These are phyloP conservation scores for Skeletonema grethae DNA, from an alignment of 108 stramenopile species.

Conservation along the genomic window DNA sequence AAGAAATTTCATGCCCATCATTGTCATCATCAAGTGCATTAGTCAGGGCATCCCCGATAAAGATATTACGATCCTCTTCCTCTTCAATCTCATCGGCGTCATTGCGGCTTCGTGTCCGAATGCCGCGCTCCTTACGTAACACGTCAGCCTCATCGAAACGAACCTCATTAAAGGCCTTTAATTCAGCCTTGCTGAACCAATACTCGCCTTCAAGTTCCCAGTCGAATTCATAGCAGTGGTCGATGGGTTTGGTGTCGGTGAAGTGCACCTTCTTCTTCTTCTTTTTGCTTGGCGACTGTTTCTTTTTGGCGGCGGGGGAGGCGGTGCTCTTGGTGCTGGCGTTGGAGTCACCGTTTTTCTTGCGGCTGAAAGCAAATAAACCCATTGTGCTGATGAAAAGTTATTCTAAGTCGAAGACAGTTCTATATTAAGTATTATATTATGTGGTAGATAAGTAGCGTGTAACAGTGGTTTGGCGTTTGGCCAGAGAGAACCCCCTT, in stretches of 20 bases:
- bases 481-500: no score
- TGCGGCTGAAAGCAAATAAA: not conserved
- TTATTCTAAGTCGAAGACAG: no score
- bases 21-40: conserved; percentile 25
- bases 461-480: no score
- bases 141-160: conserved; percentile 39
- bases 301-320: not conserved
- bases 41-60: conserved; percentile 26
- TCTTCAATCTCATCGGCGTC: conserved; percentile 21
- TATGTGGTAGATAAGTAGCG: no score
- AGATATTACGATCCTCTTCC: conserved; percentile 1
- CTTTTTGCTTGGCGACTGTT: not conserved
- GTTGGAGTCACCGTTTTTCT: not conserved
- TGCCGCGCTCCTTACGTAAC: conserved; percentile 30
- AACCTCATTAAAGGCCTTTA: conserved; percentile 23
- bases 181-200: conserved; percentile 19
- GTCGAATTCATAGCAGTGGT: conserved; percentile 29
- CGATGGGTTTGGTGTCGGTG: conserved; percentile 7
- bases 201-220: conserved; percentile 21
- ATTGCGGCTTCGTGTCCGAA: conserved; percentile 13
- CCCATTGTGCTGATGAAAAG: not conserved
- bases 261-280: conserved; percentile 27
- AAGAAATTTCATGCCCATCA: conserved; percentile 22
- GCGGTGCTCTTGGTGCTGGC: not conserved
- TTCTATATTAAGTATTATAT: no score